Base-by-base conservation (phyloP, 169 alveolate genomes). In the Plasmodium billcollinsi region DNA sequence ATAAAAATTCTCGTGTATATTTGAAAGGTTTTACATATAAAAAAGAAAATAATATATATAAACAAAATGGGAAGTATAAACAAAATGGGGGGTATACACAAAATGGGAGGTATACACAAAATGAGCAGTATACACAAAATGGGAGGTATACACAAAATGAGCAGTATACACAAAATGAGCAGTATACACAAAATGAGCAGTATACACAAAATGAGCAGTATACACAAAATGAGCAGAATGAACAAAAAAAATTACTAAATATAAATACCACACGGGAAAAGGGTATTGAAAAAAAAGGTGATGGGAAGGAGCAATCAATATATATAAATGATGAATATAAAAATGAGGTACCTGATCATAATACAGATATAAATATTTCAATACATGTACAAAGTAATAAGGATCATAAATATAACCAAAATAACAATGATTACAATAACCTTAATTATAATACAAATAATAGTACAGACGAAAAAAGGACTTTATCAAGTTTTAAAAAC, bases 1-100 rank as follows among this genome's bases (percentile, higher is more conserved):
- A 80, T 80, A 43, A 56, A 50, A 67, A 80, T 29, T 39, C 65
- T 1, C 80, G 72, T 9, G 90, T 80, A 15, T 43, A 18, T 50
- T 18, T 49, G 20, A 20, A 58, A 26, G 33, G 14, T 14, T 50
- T 52, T 18, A 20, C 69, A 26, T 6, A 33, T 4, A 12, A 33
- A 21, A 49, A 49, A 5, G 56, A 69, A 26, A 7, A 12, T 62
- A 21, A n/a, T 14, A 20, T n/a, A 62, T 20, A 69, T 1, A 24
- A n/a, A 11, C 2, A n/a, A 8, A 69, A 39, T 43, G 58, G n/a
- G n/a, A n/a, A n/a, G n/a, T n/a, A n/a, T 45, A 20, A 9, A 24
- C 29, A 47, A 47, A 50, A 18, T 24, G 29, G 2, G 2, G 2
- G 2, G 29, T 1, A 24, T 24, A 24, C 2, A 24, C 29, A 24